Evolutionary conservation across 495 filamentous ascomycete genomes (phyloP), one percentile per base, ranked within the genome.

Genomic region (Penicillium cataractarum): DNA sequence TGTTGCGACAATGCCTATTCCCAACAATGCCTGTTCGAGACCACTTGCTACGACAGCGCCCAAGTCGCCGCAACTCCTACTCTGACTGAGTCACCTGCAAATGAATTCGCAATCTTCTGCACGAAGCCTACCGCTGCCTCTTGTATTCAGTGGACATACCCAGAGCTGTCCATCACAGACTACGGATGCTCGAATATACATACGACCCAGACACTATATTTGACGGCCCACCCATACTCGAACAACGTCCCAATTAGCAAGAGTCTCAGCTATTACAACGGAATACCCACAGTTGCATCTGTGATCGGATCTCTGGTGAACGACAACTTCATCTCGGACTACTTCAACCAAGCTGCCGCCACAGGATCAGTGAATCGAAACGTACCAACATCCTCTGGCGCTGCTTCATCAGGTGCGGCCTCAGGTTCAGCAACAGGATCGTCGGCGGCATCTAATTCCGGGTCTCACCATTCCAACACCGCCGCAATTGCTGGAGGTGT

Each of bases 401-500:
- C n/a, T 10, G 12, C 33, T 7, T 13, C n/a, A 21, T 61, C 50
- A 17, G 3, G 33, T 22, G 2, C 21, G 35, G 12, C 40, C 24
- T 35, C 27, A 15, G 17, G n/a, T n/a, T 52, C 50, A 31, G 31
- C 55, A 13, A 26, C 55, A 10, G 27, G 39, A 13, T 32, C 55
- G 10, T 10, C 22, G 12, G 13, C 37, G 17, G 24, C n/a, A 24
- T 6, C n/a, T 22, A 27, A 13, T n/a, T 15, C 31, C 0, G 33
- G 9, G 7, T 10, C 22, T 32, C 44, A 46, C 21, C 8, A 37
- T 10, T 57, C 52, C 9, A 58, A 58, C 33, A 57, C 54, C 31
- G 60, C 31, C 7, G 64, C 60, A 19, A 66, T 66, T 31, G 55
- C 50, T n/a, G 64, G 64, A 13, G 64, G 60, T 48, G 64, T 63